Percentiles rank a stretch among this genome's conserved stretches.
Evolutionary conservation across 495 filamentous ascomycete genomes (phyloP).

Genomic region (Penicillium odoratum): DNA sequence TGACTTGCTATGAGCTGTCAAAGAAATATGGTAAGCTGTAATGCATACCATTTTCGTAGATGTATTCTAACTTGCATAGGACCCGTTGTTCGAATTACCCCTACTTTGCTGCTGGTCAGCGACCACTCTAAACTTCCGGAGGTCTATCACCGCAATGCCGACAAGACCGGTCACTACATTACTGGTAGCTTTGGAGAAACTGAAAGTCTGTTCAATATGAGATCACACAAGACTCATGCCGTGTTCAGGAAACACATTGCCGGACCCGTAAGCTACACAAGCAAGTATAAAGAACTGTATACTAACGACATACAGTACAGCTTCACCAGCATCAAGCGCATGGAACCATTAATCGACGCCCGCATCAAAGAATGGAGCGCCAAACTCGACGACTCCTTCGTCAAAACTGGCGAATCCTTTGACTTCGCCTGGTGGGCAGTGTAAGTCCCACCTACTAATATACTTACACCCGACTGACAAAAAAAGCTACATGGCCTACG

Average conservation of each 20-base stretch:
- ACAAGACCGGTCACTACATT: conserved; percentile 56
- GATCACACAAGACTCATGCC: conserved; percentile 48
- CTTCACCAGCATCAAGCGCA: conserved; percentile 50
- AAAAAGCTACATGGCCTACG: conserved; percentile 55
- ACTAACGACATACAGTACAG: conserved; percentile 44
- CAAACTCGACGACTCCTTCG: conserved; percentile 44
- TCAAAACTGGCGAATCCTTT: conserved; percentile 40
- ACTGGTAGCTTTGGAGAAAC: conserved; percentile 50
- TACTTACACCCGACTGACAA: background rate
- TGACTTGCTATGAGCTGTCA: conserved; percentile 39
- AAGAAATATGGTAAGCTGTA: conserved; percentile 48
- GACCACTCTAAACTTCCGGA: conserved; percentile 49
- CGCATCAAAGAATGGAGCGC: conserved; percentile 45
- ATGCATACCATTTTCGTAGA: background rate
- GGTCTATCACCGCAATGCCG: conserved; percentile 54
- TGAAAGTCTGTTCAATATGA: conserved; percentile 51
- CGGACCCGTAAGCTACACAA: conserved; percentile 21
- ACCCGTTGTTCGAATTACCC: conserved; percentile 45
- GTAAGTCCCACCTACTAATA: conserved; percentile 30
- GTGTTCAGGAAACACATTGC: conserved; percentile 46
- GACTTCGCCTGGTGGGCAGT: conserved; percentile 55
- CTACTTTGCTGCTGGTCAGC: conserved; percentile 46
- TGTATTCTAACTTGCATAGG: background rate
- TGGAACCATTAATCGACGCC: conserved; percentile 52
- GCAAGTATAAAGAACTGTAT: background rate